phyloP scores from a whole-genome alignment of 768 basidiomycete species.

The Agaricus bisporus region DNA sequence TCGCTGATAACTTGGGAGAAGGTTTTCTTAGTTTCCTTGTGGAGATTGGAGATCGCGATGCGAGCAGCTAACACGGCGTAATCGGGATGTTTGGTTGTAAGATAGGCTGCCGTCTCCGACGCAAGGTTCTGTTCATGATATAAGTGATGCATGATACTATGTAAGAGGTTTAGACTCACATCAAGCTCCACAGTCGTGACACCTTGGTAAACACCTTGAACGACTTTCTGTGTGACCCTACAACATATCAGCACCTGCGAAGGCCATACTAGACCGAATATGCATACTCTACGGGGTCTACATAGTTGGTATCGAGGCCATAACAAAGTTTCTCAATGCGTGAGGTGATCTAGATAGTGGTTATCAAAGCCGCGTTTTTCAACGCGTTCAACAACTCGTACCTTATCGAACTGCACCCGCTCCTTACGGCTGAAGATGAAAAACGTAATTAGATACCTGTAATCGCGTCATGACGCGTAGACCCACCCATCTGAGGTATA shows the following conservation, averaged over 20 bases:
- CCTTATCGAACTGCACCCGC: constrained; percentile 92
- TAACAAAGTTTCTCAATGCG: constrained; percentile 90
- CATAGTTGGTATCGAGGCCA: constrained; percentile 86
- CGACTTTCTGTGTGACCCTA: constrained; percentile 89
- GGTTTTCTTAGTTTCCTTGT: constrained; percentile 98
- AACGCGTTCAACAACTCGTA: constrained; percentile 23
- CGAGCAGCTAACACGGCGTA: constrained; percentile 98
- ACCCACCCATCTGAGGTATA: constrained; percentile 39
- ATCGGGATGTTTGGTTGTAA: constrained; percentile 96
- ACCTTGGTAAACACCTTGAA: constrained; percentile 88
- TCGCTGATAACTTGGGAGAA: constrained; percentile 92
- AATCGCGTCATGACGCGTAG: constrained; percentile 32
- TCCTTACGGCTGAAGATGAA: constrained; percentile 67
- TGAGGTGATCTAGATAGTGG: constrained; percentile 63
- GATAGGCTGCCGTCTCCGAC: constrained; percentile 93
- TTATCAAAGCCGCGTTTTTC: constrained; percentile 15
- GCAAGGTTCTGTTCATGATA: constrained; percentile 73
- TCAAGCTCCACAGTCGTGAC: constrained; percentile 98
- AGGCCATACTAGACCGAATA: not conserved
- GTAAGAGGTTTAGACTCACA: constrained; percentile 39
- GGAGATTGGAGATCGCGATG: constrained; percentile 96
- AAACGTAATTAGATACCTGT: constrained; percentile 13
- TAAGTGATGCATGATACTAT: not conserved
- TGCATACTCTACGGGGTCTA: constrained; percentile 87
- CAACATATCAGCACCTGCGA: not conserved